These are phyloP conservation scores for Trichoderma orchidacearum DNA, from an alignment of 495 filamentous ascomycete species.

Conservation along the genomic window DNA sequence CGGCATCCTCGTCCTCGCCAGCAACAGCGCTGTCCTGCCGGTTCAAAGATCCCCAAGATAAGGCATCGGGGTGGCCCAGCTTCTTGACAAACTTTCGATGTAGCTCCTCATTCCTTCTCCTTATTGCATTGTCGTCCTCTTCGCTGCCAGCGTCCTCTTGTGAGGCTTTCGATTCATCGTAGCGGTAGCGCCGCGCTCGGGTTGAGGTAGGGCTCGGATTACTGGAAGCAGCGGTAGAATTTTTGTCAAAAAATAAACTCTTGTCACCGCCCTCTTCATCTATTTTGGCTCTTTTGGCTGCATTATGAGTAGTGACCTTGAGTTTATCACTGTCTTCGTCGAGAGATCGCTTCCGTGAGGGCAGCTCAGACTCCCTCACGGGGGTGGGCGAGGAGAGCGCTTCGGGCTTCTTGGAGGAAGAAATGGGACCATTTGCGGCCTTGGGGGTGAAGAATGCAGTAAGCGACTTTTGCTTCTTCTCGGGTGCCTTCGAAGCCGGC, in stretches of 20 bases:
- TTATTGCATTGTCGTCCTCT: slow-evolving; percentile 31
- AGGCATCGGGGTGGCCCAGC: slow-evolving; percentile 69
- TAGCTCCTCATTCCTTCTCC: slow-evolving; percentile 48
- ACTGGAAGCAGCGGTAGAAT: slow-evolving; percentile 1
- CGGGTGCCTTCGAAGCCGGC: slow-evolving; percentile 16
- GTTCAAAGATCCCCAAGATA: slow-evolving; percentile 48
- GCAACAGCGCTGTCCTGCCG: slow-evolving; percentile 30
- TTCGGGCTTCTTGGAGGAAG: slow-evolving; percentile 7
- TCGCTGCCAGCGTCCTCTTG: slow-evolving; percentile 13
- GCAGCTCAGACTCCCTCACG: slow-evolving; percentile 3
- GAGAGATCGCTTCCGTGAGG: slow-evolving; percentile 29
- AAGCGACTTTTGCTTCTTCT: slow-evolving; percentile 66
- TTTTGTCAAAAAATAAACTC: slow-evolving; percentile 9
- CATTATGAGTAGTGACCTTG: slow-evolving; percentile 16
- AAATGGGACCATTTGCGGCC: slow-evolving; percentile 23
- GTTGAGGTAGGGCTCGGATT: slow-evolving; percentile 6
- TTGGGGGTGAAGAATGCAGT: slow-evolving; percentile 76
- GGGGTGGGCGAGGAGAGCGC: slow-evolving; percentile 7
- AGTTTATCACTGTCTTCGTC: slow-evolving; percentile 25
- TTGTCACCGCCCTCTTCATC: slow-evolving; percentile 11
- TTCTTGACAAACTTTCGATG: slow-evolving; percentile 84
- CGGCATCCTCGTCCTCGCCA: slow-evolving; percentile 34
- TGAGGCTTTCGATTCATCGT: slow-evolving; percentile 18
- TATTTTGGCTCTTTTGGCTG: slow-evolving; percentile 27
- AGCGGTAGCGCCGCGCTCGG: slow-evolving; percentile 33